Conservation (phyloP, 75 land plant species). For the Isoetes taiwanensis region DNA sequence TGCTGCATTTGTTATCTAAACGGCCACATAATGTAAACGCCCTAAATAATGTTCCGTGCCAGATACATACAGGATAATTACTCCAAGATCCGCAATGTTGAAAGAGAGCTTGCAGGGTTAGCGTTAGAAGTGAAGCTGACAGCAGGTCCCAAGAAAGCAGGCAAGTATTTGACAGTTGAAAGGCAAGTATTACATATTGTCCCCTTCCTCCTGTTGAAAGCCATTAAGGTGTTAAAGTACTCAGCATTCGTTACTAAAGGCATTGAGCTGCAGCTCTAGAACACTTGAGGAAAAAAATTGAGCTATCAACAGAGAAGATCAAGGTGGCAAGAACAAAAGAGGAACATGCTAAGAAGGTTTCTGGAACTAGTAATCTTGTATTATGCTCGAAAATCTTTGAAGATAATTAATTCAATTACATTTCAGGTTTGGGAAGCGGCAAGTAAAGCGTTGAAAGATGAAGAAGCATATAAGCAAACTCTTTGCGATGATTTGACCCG, state of each 20-base stretch:
- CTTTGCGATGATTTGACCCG: constrained; percentile 86
- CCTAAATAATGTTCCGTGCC: too few species aligned
- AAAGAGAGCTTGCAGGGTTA: constrained; percentile 62
- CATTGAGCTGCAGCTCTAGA: constrained; percentile 54
- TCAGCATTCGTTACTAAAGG: neutral
- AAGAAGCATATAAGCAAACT: constrained; percentile 65
- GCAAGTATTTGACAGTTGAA: constrained; percentile 19
- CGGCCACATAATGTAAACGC: too few species aligned
- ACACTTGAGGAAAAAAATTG: constrained; percentile 87
- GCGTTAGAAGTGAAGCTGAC: constrained; percentile 81
- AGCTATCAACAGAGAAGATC: constrained; percentile 64
- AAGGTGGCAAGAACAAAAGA: constrained; percentile 72
- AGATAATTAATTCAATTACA: neutral
- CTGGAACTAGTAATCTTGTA: neutral
- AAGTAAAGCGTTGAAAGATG: constrained; percentile 46
- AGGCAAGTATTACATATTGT: neutral
- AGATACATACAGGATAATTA: constrained; percentile 93
- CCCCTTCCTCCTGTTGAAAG: neutral
- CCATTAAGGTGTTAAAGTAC: neutral
- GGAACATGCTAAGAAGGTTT: constrained; percentile 78
- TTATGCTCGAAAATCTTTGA: neutral
- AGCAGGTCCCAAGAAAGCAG: constrained; percentile 97
- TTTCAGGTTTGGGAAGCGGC: constrained; percentile 87
- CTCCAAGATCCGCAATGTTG: constrained; percentile 93
- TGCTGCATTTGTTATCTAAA: too few species aligned